These are phyloP conservation scores for Phtheirospermum japonicum DNA, from an alignment of 257 asterid genomes.

Conservation along the genomic window DNA sequence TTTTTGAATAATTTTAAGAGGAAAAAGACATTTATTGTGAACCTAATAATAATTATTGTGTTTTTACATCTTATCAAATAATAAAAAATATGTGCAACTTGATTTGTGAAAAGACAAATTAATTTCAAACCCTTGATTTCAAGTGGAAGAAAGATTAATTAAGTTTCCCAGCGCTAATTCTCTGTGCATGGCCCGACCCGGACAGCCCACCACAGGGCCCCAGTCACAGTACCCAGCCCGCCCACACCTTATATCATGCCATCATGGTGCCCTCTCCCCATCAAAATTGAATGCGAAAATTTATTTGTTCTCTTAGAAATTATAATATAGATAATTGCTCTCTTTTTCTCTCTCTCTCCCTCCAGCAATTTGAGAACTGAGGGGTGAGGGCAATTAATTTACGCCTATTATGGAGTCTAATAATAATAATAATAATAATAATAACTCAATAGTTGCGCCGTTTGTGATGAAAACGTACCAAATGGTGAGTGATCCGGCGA, in stretches of 20 bases:
- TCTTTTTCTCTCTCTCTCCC: conserved; percentile 9
- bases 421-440: neutral
- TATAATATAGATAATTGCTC: conserved; percentile 7
- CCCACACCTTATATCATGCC: conserved; percentile 34
- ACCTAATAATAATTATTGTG: too few species aligned
- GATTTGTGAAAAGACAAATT: neutral
- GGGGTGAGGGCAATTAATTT: neutral
- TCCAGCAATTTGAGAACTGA: neutral
- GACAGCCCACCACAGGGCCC: conserved; percentile 17
- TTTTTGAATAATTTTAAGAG: too few species aligned
- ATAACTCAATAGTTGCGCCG: conserved; percentile 51
- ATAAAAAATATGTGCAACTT: too few species aligned
- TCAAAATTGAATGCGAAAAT: conserved; percentile 27
- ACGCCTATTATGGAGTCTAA: conserved; percentile 42
- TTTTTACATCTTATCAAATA: too few species aligned
- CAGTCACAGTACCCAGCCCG: conserved; percentile 5
- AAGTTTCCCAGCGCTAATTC: neutral
- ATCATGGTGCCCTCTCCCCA: conserved; percentile 30
- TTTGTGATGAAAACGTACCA: conserved; percentile 84
- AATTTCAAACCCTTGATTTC: neutral
- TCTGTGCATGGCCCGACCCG: conserved; percentile 28
- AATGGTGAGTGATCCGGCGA: conserved; percentile 71
- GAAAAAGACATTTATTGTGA: too few species aligned
- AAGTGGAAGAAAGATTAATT: neutral
- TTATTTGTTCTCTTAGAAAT: neutral